Conservation (phyloP, 352 stramenopile species). For the Phytophthora fragariae region DNA sequence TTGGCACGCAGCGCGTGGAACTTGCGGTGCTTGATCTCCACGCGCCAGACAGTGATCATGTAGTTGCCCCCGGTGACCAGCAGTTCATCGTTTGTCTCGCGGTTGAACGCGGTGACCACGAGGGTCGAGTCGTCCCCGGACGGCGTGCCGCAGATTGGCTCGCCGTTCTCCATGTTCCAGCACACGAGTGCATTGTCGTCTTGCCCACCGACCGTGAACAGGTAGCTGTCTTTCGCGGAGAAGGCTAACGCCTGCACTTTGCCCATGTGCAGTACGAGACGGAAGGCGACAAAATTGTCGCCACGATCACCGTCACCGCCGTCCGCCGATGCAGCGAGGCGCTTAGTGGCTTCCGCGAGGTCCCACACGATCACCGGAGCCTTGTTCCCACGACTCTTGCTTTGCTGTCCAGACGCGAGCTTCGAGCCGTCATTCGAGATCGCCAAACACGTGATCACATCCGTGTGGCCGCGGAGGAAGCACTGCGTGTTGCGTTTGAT, state of each 20-base stretch:
- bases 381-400: conserved; percentile 94
- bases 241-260: conserved; percentile 95
- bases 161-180: conserved; percentile 92
- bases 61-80: conserved; percentile 96
- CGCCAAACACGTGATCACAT: conserved; percentile 93
- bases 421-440: conserved; percentile 91
- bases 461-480: conserved; percentile 94
- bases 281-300: conserved; percentile 78
- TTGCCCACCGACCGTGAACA: conserved; percentile 94
- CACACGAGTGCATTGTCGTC: conserved; percentile 98
- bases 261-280: conserved; percentile 96
- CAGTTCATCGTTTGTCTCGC: conserved; percentile 87
- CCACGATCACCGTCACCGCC: conserved; percentile 49
- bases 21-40: conserved; percentile 91
- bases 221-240: conserved; percentile 84
- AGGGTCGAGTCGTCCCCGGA: conserved; percentile 94
- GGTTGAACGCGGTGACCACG: conserved; percentile 89
- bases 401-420: conserved; percentile 92
- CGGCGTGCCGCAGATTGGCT: conserved; percentile 93
- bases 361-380: conserved; percentile 97
- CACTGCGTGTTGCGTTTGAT: conserved; percentile 75
- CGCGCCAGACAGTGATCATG: conserved; percentile 90
- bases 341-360: conserved; percentile 81
- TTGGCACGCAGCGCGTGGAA: conserved; percentile 95
- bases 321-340: conserved; percentile 70